Evolutionary conservation across 306 rosid species (phyloP).

Genomic region (Corylus avellana): DNA sequence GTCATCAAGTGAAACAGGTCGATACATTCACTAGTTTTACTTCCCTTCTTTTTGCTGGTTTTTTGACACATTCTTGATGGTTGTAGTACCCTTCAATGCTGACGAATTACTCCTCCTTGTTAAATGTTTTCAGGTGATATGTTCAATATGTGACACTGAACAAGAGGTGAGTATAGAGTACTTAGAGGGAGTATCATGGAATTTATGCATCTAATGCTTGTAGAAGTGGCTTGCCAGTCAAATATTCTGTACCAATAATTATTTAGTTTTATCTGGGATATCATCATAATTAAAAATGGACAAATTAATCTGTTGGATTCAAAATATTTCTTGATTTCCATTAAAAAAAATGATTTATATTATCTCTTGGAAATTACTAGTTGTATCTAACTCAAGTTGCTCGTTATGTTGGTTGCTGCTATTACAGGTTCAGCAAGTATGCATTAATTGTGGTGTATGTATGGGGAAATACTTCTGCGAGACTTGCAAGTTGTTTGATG

Average conservation of each 20-base stretch:
- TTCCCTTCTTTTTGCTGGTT: background rate
- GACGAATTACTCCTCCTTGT: constrained; percentile 5
- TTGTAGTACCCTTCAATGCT: constrained; percentile 10
- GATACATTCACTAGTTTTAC: background rate
- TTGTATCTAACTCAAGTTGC: background rate
- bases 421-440: constrained; percentile 75
- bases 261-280: background rate
- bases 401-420: constrained; percentile 28
- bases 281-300: background rate
- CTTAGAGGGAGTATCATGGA: background rate
- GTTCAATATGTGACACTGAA: constrained; percentile 79
- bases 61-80: background rate
- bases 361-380: background rate
- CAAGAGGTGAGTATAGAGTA: constrained; percentile 66
- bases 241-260: background rate
- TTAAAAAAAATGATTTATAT: background rate
- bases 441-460: constrained; percentile 80
- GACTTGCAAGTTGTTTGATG: constrained; percentile 81
- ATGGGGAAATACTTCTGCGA: constrained; percentile 85
- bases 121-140: constrained; percentile 60
- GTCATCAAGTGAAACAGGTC: constrained; percentile 69
- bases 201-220: background rate
- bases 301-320: background rate
- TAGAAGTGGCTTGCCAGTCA: background rate
- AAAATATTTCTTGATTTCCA: background rate